phyloP scores from a whole-genome alignment of 805 yeast species.

The Saturnispora sekii region DNA sequence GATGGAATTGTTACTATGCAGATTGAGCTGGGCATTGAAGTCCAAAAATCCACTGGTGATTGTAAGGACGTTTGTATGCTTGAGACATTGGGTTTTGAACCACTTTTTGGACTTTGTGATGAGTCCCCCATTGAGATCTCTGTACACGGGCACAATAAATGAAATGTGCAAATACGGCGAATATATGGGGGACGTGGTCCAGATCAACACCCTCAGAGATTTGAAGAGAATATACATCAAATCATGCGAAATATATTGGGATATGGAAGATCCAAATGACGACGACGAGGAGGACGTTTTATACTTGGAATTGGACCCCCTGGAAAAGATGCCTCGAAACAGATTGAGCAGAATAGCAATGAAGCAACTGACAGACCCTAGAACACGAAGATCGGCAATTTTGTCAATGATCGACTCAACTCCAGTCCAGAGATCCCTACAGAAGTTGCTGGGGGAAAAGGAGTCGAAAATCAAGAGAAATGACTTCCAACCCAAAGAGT shows the following conservation, averaged over 20 bases:
- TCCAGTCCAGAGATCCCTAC: neutral
- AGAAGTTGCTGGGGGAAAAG: slow-evolving; percentile 8
- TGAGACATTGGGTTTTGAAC: slow-evolving; percentile 85
- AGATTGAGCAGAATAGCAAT: slow-evolving; percentile 31
- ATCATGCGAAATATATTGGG: slow-evolving; percentile 27
- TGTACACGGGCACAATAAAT: slow-evolving; percentile 35
- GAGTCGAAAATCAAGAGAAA: neutral
- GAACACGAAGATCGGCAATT: slow-evolving; percentile 33
- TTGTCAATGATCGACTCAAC: slow-evolving; percentile 24
- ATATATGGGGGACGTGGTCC: slow-evolving; percentile 12
- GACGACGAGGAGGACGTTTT: neutral
- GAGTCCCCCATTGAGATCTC: slow-evolving; percentile 36
- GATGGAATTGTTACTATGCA: slow-evolving; percentile 47
- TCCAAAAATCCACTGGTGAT: slow-evolving; percentile 40
- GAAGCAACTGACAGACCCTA: slow-evolving; percentile 30
- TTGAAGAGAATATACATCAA: slow-evolving; percentile 26
- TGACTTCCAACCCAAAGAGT: slow-evolving; percentile 23
- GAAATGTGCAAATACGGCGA: slow-evolving; percentile 23
- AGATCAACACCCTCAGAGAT: slow-evolving; percentile 24
- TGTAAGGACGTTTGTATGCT: slow-evolving; percentile 73
- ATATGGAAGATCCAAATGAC: slow-evolving; percentile 13
- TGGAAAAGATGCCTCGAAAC: slow-evolving; percentile 3
- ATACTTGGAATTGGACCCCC: slow-evolving; percentile 11
- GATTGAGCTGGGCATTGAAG: slow-evolving; percentile 66
- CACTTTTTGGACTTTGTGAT: slow-evolving; percentile 75